Conservation (phyloP, 768 basidiomycete genomes). For the Leccinum incarnatum region DNA sequence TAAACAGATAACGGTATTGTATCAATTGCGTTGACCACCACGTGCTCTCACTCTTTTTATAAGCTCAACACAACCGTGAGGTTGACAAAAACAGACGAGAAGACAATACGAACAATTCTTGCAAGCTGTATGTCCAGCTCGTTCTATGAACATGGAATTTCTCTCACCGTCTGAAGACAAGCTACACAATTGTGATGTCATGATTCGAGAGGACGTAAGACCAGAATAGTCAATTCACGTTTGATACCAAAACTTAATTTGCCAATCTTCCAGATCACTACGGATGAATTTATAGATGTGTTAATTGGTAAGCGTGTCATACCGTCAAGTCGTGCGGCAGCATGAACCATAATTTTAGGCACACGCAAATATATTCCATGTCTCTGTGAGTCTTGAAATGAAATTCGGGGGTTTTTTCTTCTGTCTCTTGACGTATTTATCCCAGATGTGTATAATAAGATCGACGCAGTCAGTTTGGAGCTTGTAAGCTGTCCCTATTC, state of each 20-base stretch:
- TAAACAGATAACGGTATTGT: conserved; percentile 63
- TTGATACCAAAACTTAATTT: conserved; percentile 3
- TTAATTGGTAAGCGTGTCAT: conserved; percentile 63
- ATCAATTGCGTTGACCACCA: not conserved
- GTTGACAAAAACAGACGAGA: conserved; percentile 91
- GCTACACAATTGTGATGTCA: conserved; percentile 92
- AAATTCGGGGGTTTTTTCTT: not conserved
- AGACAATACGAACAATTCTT: conserved; percentile 89
- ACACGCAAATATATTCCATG: conserved; percentile 95
- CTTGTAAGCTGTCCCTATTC: conserved; percentile 32
- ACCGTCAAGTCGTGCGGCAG: not conserved
- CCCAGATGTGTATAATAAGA: conserved; percentile 93
- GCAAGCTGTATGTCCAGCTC: conserved; percentile 64
- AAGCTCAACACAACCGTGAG: conserved; percentile 90
- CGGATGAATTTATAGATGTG: conserved; percentile 98
- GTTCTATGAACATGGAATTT: not conserved
- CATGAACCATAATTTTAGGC: conserved; percentile 41
- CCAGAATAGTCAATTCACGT: not conserved
- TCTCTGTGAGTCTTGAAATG: conserved; percentile 56
- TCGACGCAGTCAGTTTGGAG: conserved; percentile 84
- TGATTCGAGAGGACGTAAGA: conserved; percentile 94
- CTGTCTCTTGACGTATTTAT: not conserved
- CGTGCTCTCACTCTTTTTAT: not conserved
- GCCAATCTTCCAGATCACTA: conserved; percentile 65
- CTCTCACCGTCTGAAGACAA: conserved; percentile 53